Percentiles rank a stretch among this genome's conserved stretches.
These are phyloP conservation scores for Saccharum spontaneum DNA, from an alignment of 176 grass and related monocot species.

Conservation along the genomic window DNA sequence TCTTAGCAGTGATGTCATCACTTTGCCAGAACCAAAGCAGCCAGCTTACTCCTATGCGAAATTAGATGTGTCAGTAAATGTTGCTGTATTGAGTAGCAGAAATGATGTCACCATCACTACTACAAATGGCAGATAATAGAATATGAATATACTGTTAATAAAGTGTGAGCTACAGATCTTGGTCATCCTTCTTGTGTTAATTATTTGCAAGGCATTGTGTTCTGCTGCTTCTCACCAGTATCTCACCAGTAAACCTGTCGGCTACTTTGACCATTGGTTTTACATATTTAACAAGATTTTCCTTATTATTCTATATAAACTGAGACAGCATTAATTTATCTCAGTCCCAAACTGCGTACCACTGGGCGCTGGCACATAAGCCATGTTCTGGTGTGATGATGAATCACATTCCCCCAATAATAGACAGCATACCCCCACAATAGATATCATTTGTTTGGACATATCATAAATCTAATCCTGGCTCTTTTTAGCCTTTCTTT, in stretches of 20 bases:
- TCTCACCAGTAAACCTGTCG: background rate
- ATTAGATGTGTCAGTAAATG: conserved; percentile 31
- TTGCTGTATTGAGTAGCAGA: conserved; percentile 16
- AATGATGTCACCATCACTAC: conserved; percentile 28
- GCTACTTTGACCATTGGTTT: background rate
- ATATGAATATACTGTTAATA: background rate
- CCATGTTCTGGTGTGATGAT: background rate
- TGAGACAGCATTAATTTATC: background rate
- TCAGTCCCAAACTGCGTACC: background rate
- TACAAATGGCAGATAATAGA: conserved; percentile 41
- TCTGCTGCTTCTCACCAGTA: background rate
- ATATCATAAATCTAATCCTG: background rate
- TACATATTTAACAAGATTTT: conserved; percentile 13
- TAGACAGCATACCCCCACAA: background rate
- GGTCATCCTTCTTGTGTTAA: conserved; percentile 1
- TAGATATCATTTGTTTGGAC: background rate
- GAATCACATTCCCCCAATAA: background rate
- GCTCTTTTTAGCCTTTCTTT: background rate
- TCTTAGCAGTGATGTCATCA: conserved; percentile 27
- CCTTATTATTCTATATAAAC: background rate
- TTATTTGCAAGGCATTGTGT: conserved; percentile 1
- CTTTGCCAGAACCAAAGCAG: conserved; percentile 24
- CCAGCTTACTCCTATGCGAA: conserved; percentile 42
- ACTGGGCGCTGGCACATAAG: background rate
- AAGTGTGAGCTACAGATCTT: background rate